Evolutionary conservation across 2,329 filamentous ascomycete genomes (phyloP), one percentile per base, ranked within the genome.

Genomic region (Penicillium sp.): DNA sequence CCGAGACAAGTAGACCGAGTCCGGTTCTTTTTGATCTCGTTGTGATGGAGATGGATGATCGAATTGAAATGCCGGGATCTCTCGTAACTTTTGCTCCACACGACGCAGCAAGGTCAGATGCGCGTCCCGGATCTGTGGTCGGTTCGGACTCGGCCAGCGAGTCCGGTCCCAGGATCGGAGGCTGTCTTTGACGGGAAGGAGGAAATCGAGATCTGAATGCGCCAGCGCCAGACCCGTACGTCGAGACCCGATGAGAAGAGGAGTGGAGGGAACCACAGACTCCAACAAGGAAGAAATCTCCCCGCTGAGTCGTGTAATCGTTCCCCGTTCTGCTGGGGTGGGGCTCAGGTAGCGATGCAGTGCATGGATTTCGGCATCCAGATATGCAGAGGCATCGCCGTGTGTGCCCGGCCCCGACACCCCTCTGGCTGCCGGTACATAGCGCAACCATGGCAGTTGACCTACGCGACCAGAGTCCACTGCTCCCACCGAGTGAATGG

Each of bases 121-220:
- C 1, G 48, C 48, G 39, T 59, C 55, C 24, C 57, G 56, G 11
- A 63, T 60, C 34, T 64, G 56, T 11, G 66, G 67, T 8, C 65
- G 57, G 4, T 61, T 66, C 4, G 64, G 50, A 48, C 68, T 71
- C 18, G 66, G 66, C 39, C 60, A 63, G 29, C 63, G 62, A 27
- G 52, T 50, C n/a, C 38, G 50, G 24, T 58, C 49, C 45, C 45
- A 37, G 4, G 60, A 50, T n/a, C 58, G 52, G 13, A 62, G 53
- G 28, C 49, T 46, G 46, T 62, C 62, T 26, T 55, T 46, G 13
- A 67, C 55, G n/a, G 53, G 52, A 53, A 67, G 69, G 43, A 64
- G 72, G 63, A 69, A 76, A 57, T 83, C 77, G 9, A 84, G 67
- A 60, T 79, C 76, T 5, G 81, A 84, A 36, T 70, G 68, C 27